A percentile compares a stretch with the other conserved stretches of the same genome.
Evolutionary conservation across 2,329 filamentous ascomycete species (phyloP).

Genomic region (Salinomyces thailandicus): DNA sequence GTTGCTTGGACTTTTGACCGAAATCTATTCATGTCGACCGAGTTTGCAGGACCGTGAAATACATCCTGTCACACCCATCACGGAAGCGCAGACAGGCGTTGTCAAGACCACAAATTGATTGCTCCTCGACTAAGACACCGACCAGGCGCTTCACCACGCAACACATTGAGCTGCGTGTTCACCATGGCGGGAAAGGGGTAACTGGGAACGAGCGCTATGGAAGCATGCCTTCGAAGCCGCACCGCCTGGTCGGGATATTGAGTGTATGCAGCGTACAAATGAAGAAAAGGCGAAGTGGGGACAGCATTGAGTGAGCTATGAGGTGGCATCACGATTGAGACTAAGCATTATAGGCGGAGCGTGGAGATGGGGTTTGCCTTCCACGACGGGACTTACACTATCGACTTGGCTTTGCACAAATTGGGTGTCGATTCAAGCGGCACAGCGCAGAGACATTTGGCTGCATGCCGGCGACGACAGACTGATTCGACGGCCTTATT

Average conservation of each 20-base stretch:
- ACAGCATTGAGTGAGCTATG: conserved; percentile 36
- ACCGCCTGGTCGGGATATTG: conserved; percentile 11
- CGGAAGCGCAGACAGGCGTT: too few species aligned
- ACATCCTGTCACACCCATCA: too few species aligned
- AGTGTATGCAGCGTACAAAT: conserved; percentile 10
- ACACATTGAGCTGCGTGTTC: too few species aligned
- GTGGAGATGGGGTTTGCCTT: conserved; percentile 56
- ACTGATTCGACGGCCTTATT: conserved; percentile 76
- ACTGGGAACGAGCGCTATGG: too few species aligned
- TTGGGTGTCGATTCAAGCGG: conserved; percentile 32
- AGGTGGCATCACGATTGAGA: conserved; percentile 50
- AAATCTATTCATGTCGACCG: too few species aligned
- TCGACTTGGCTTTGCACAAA: conserved; percentile 59
- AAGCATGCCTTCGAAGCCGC: conserved; percentile 10
- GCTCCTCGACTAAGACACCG: too few species aligned
- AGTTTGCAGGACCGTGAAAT: too few species aligned
- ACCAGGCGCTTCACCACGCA: too few species aligned
- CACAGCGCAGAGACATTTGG: conserved; percentile 61
- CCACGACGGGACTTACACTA: conserved; percentile 63
- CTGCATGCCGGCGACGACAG: conserved; percentile 70
- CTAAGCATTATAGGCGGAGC: conserved; percentile 38
- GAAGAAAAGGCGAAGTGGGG: conserved; percentile 11
- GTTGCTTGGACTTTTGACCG: too few species aligned
- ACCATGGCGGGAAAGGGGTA: too few species aligned
- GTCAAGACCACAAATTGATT: too few species aligned